Percentiles rank a stretch among this genome's conserved stretches.
Conservation (phyloP, 1,139 yeast genomes). For the Protomyces lactucae-debilis region DNA sequence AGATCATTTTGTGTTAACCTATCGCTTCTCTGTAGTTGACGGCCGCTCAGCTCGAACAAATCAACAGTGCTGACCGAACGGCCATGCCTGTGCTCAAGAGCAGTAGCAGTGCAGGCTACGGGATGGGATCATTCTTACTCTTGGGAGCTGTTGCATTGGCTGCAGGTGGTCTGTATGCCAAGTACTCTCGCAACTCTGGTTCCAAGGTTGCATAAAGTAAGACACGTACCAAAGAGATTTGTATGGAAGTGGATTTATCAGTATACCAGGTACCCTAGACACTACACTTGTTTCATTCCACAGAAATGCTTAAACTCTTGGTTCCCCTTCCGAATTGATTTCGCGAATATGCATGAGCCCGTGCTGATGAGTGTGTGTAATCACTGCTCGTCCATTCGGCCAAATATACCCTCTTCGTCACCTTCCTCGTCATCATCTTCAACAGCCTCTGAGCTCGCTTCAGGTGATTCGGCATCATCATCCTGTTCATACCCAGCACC, state of each 20-base stretch:
- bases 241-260: too few relatives aligned
- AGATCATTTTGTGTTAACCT: neutral
- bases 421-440: constrained; percentile 25
- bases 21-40: neutral
- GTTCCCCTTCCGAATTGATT: too few relatives aligned
- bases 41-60: neutral
- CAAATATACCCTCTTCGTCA: constrained; percentile 24
- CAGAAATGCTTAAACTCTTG: too few relatives aligned
- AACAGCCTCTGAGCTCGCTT: constrained; percentile 10
- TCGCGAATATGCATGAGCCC: too few relatives aligned
- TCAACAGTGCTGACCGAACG: neutral
- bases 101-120: neutral
- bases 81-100: neutral
- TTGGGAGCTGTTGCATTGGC: neutral
- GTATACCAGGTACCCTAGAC: too few relatives aligned
- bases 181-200: neutral
- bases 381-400: constrained; percentile 17
- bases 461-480: constrained; percentile 20
- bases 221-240: neutral
- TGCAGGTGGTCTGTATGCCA: neutral
- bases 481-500: constrained; percentile 19
- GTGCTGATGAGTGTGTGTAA: neutral
- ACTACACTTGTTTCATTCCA: too few relatives aligned
- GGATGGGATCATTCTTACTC: neutral
- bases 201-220: neutral